These are phyloP conservation scores for Exidia glandulosa DNA, from an alignment of 768 basidiomycete species.

Conservation along the genomic window DNA sequence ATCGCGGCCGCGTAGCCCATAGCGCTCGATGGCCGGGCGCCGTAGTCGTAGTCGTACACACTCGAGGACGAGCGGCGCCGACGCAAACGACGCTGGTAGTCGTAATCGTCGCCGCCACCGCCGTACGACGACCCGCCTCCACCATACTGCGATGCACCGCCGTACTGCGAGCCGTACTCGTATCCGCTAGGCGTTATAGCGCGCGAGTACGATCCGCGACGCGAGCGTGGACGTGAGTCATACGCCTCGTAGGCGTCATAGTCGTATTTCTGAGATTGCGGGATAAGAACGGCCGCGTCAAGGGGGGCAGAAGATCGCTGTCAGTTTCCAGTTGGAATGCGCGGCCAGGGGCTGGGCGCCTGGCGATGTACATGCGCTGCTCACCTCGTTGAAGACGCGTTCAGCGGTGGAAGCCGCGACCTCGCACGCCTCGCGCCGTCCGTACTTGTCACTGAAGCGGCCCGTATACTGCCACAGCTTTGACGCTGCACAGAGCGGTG, in stretches of 20 bases:
- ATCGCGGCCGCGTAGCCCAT: not conserved
- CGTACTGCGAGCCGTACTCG: not conserved
- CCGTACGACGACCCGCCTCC: no score
- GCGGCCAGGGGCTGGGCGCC: no score
- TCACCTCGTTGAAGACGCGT: constrained; percentile 43
- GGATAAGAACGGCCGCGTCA: no score
- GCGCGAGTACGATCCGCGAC: not conserved
- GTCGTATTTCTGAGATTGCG: not conserved
- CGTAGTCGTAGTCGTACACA: not conserved
- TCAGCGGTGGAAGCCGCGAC: constrained; percentile 59
- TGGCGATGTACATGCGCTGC: no score
- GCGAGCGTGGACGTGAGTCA: not conserved
- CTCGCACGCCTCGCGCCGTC: constrained; percentile 44
- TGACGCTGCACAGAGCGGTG: constrained; percentile 31
- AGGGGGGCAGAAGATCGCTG: not conserved
- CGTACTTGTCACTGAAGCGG: constrained; percentile 33
- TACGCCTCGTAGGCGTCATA: not conserved
- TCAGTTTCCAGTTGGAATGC: not conserved
- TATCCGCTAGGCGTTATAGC: not conserved
- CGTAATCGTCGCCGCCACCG: not conserved
- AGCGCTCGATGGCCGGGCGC: not conserved
- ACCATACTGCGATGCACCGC: no score
- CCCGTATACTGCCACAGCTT: constrained; percentile 43
- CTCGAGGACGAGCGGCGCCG: not conserved
- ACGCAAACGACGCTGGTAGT: not conserved